phyloP scores from a whole-genome alignment of 2,329 filamentous ascomycete genomes.

The Paramyrothecium roridum region DNA sequence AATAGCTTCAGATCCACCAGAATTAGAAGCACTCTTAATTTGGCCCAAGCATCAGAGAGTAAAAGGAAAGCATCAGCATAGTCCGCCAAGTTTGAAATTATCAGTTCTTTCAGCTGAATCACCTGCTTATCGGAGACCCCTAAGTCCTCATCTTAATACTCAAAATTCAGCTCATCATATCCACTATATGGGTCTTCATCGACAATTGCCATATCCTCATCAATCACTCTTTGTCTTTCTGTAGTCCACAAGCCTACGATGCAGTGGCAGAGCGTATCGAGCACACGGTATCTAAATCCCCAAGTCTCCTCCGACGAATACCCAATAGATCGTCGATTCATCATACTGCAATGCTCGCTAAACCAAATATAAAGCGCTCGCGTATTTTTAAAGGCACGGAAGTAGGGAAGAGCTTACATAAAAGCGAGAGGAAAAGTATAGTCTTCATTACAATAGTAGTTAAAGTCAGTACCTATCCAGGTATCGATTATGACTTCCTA shows the following conservation, averaged over 20 bases:
- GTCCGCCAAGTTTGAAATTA: conserved; percentile 10
- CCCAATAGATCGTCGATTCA: too few species aligned
- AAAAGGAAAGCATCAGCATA: background rate
- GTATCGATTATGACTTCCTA: conserved; percentile 11
- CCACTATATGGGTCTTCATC: background rate
- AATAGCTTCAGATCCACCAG: conserved; percentile 6
- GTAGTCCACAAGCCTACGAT: conserved; percentile 9
- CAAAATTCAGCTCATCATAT: background rate
- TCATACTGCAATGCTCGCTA: conserved; percentile 5
- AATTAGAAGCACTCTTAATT: background rate
- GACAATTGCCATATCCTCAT: background rate
- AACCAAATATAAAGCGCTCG: conserved; percentile 8
- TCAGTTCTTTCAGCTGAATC: conserved; percentile 7
- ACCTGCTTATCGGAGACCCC: accelerated
- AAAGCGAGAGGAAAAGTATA: conserved; percentile 2
- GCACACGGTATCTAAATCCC: conserved; percentile 6
- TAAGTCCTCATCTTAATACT: conserved; percentile 1
- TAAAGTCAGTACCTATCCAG: conserved; percentile 3
- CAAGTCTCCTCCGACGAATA: conserved; percentile 10
- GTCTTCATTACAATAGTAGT: background rate
- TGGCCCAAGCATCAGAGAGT: conserved; percentile 4
- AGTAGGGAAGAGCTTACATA: conserved; percentile 8
- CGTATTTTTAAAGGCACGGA: conserved; percentile 3
- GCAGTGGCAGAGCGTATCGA: conserved; percentile 13
- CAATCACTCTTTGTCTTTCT: conserved; percentile 6